A percentile compares a stretch with the other conserved stretches of the same genome.
phyloP scores from a whole-genome alignment of 1,284 basidiomycete genomes.

The Erythrobasidium hasegawianum region DNA sequence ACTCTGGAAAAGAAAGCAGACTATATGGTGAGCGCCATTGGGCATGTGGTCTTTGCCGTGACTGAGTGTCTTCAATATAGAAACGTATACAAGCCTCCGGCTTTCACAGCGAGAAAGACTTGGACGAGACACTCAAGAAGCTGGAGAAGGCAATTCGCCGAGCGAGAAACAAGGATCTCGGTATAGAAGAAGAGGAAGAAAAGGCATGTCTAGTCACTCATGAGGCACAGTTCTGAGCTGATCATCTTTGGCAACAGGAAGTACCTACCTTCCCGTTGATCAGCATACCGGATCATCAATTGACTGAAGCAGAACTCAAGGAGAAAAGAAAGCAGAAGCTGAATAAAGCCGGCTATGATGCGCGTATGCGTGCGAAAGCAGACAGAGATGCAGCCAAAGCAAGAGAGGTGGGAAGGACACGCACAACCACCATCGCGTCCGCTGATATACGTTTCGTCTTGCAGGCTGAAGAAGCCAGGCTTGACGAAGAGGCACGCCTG shows the following conservation, averaged over 20 bases:
- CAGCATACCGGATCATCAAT: slow-evolving; percentile 84
- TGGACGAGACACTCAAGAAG: slow-evolving; percentile 73
- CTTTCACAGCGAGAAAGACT: slow-evolving; percentile 63
- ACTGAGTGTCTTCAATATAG: too few species aligned
- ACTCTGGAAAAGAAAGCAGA: slow-evolving; percentile 68
- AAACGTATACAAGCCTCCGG: slow-evolving; percentile 56
- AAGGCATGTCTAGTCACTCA: slow-evolving; percentile 41
- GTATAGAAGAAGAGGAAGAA: slow-evolving; percentile 58
- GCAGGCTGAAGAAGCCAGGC: slow-evolving; percentile 65
- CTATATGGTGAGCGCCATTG: slow-evolving; percentile 64
- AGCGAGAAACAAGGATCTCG: slow-evolving; percentile 67
- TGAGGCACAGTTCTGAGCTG: background rate
- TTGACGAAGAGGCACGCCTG: slow-evolving; percentile 74
- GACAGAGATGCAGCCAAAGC: slow-evolving; percentile 70
- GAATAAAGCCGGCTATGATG: slow-evolving; percentile 92
- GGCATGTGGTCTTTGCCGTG: too few species aligned
- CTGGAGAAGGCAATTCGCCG: slow-evolving; percentile 66
- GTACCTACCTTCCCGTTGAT: slow-evolving; percentile 79
- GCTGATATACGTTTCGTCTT: too few species aligned
- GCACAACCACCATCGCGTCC: too few species aligned
- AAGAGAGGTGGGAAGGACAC: slow-evolving; percentile 10
- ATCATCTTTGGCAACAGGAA: slow-evolving; percentile 62
- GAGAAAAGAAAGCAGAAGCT: slow-evolving; percentile 93
- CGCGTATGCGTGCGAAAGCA: slow-evolving; percentile 73
- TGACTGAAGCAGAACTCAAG: slow-evolving; percentile 87